Conservation (phyloP, 352 stramenopile species). For the Salisapilia sapeloensis region DNA sequence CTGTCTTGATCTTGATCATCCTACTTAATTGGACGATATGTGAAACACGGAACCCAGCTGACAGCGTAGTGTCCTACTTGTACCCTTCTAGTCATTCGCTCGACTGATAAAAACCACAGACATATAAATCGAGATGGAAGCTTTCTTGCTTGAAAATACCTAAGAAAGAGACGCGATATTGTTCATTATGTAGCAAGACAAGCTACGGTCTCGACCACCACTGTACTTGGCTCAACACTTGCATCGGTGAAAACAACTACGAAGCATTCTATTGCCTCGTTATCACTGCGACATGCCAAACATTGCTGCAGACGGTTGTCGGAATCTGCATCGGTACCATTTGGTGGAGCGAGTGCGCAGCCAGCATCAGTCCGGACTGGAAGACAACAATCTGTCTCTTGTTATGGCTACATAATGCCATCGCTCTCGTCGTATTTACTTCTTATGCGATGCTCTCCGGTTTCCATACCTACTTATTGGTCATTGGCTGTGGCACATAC, state of each 20-base stretch:
- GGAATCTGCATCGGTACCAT: constrained; percentile 61
- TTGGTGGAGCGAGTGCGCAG: constrained; percentile 37
- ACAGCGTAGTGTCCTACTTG: constrained; percentile 11
- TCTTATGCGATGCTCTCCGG: constrained; percentile 52
- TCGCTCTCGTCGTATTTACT: constrained; percentile 32
- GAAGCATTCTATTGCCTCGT: constrained; percentile 72
- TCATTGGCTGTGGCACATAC: constrained; percentile 55
- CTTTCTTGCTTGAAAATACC: constrained; percentile 27
- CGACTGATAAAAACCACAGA: background rate
- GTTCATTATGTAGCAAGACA: constrained; percentile 69
- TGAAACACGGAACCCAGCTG: constrained; percentile 36
- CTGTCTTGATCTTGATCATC: constrained; percentile 28
- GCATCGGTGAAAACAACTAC: constrained; percentile 73
- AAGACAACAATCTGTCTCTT: constrained; percentile 22
- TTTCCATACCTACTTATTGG: constrained; percentile 69
- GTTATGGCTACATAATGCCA: constrained; percentile 61
- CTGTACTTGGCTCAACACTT: constrained; percentile 80
- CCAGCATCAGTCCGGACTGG: constrained; percentile 17
- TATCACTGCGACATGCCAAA: constrained; percentile 32
- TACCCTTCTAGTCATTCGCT: background rate
- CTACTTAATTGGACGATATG: constrained; percentile 50
- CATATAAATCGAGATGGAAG: constrained; percentile 12
- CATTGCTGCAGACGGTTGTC: constrained; percentile 38
- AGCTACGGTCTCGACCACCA: constrained; percentile 69
- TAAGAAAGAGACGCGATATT: constrained; percentile 55